Evolutionary conservation across 805 yeast species (phyloP), one percentile per base, ranked within the genome.

Genomic region (Candida andamanensis): DNA sequence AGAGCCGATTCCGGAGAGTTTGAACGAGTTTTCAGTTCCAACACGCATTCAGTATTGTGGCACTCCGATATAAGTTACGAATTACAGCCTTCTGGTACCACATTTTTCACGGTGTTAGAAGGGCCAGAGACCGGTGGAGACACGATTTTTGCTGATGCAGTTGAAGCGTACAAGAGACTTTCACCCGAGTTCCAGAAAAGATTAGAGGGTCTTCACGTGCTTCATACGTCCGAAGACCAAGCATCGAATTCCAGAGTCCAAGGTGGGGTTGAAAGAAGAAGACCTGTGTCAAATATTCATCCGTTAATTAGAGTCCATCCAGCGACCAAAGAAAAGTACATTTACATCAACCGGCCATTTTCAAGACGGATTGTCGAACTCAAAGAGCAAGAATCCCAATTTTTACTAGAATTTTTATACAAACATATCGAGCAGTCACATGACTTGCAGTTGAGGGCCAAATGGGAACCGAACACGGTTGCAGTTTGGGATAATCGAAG

Each of bases 91-190:
- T 56, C 60, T 5, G 63, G 61, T 15, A 40, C 50, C 15, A 58
- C 63, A 1, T 54, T 59, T 29, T 58, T 59, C 39, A 43, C 59
- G 3, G 60, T 57, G 4, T 45, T 58, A 20, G 61, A 59, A 29
- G 60, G 63, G 2, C 64, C 65, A 15, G 63, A 54, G 5, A 39
- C 54, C 8, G 63, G 63, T 12, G 65, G 65, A 21, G 65, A 59
- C 35, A 59, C 65, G 15, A 46, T 59, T 28, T 59, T 59, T 32
- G 64, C 63, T 9, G 56, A 59, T 45, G 49, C 58, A 12, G 55
- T 48, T n/a, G 64, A 59, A 36, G 66, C 63, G 3, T 58, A 58
- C 47, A 50, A 54, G 28, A 36, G 66, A 32, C 47, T 58, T 29
- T 58, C 63, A 15, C 63, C 63, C n/a, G 56, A 49, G 14, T 52